Base-by-base conservation (phyloP, 2,329 filamentous ascomycete species). In the Geosmithia flava region DNA sequence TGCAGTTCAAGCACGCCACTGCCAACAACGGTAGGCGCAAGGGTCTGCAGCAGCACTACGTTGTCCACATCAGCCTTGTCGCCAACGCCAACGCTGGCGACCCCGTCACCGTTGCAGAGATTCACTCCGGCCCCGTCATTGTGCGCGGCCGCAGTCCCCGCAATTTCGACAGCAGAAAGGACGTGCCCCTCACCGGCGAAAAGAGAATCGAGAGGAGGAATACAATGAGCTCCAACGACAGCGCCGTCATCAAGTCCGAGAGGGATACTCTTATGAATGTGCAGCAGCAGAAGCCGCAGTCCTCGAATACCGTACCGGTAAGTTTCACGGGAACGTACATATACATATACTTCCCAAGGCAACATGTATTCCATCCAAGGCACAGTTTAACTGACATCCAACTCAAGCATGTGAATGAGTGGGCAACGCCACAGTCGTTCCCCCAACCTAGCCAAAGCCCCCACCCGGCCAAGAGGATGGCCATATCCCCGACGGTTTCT, bases 1-100 rank as follows among this genome's bases (percentile, higher is more conserved):
- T 97, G 50, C 91, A 97, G 63, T 97, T 97, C 65, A 87, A 95
- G 58, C 93, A 95, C 56, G 91, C 91, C 2, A 97, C 91, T 1
- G 91, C 91, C 46, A 97, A 97, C 63, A 97, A 97, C 60, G 91
- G 91, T 13, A 80, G 91, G 48, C 78, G 91, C 55, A 96, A 96
- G 66, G 91, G 95, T 53, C 70, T 96, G 44, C 91, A 97, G 62
- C 91, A 97, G 63, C 90, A 96, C 63, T 97, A 96, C 61, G 77
- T 94, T 2, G 86, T 97, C 45, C 83, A 87, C 51, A 81, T 97
- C 50, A 89, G 83, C 63, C 75, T 96, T 10, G 70, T 93, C 39
- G 89, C 85, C 19, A 91, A 85, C 47, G 70, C 87, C n/a, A 71
- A 76, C 47, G 67, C 67, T n/a, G 44, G 1, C 71, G 88, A 85